phyloP scores from a whole-genome alignment of 192 early-diverging fungal genomes.

The Backusella australiensis region DNA sequence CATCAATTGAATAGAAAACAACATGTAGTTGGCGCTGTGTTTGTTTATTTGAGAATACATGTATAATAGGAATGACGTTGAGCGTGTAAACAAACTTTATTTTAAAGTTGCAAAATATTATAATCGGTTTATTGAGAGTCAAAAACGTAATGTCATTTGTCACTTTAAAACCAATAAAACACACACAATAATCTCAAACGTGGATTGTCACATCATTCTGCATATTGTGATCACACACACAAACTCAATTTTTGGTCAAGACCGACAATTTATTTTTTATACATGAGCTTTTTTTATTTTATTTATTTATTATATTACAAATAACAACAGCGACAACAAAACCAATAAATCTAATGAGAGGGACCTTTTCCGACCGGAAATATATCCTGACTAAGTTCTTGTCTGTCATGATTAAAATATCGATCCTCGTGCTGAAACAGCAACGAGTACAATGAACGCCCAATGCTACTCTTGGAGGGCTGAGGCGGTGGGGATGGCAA shows the following conservation, averaged over 20 bases:
- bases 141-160: not conserved
- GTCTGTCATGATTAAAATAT: constrained; percentile 12
- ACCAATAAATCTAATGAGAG: not conserved
- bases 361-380: constrained; percentile 14
- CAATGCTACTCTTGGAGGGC: not conserved
- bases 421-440: constrained; percentile 10
- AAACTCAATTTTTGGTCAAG: not conserved
- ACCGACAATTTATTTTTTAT: no score
- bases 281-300: not conserved
- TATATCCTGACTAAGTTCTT: constrained; percentile 17
- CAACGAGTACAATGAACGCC: not conserved
- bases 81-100: no score
- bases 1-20: not conserved
- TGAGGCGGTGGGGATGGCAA: not conserved
- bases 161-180: not conserved
- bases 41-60: not conserved
- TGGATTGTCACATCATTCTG: not conserved
- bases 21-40: not conserved
- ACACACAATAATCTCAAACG: not conserved
- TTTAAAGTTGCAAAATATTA: no score
- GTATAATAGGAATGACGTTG: not conserved
- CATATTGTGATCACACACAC: not conserved
- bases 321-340: not conserved
- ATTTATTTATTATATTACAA: not conserved
- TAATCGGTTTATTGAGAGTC: not conserved